phyloP scores from a whole-genome alignment of 1,284 basidiomycete species.

The Lignosus rhinocerotis region DNA sequence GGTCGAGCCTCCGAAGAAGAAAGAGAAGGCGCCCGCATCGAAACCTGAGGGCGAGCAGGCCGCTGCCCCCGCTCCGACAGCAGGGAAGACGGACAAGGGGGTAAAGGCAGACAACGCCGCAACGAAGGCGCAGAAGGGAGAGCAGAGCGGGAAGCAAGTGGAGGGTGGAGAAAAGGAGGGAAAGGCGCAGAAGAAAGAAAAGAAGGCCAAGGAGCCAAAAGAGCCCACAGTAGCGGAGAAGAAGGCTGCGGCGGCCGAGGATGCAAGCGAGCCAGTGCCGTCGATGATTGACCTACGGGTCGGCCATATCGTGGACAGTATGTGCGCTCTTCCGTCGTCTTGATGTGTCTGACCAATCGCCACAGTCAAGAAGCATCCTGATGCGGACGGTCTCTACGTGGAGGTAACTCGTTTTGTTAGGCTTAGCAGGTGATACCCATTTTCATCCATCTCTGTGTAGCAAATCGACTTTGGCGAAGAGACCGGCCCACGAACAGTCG shows the following conservation, averaged over 20 bases:
- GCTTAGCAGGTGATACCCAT: neutral
- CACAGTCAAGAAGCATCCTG: slow-evolving; percentile 89
- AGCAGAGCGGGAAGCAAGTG: slow-evolving; percentile 30
- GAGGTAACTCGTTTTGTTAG: slow-evolving; percentile 53
- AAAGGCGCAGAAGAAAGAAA: slow-evolving; percentile 44
- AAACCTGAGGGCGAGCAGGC: slow-evolving; percentile 29
- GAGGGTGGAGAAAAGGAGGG: slow-evolving; percentile 31
- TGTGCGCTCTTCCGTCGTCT: slow-evolving; percentile 28
- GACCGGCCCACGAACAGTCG: slow-evolving; percentile 89
- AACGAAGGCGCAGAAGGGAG: slow-evolving; percentile 27
- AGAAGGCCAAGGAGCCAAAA: slow-evolving; percentile 51
- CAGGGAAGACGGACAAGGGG: slow-evolving; percentile 36
- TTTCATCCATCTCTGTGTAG: slow-evolving; percentile 36
- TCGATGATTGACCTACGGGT: slow-evolving; percentile 95
- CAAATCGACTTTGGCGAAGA: slow-evolving; percentile 96
- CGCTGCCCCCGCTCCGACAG: slow-evolving; percentile 18
- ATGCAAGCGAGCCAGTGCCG: slow-evolving; percentile 76
- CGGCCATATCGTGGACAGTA: slow-evolving; percentile 87
- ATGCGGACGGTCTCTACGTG: slow-evolving; percentile 90
- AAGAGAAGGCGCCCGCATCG: slow-evolving; percentile 66
- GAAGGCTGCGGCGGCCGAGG: slow-evolving; percentile 43
- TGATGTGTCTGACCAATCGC: neutral
- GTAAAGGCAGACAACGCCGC: slow-evolving; percentile 26
- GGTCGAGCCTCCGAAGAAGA: slow-evolving; percentile 75
- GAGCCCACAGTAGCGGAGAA: slow-evolving; percentile 35